Conservation (phyloP, 257 asterid genomes). For the Marsdenia floribunda region DNA sequence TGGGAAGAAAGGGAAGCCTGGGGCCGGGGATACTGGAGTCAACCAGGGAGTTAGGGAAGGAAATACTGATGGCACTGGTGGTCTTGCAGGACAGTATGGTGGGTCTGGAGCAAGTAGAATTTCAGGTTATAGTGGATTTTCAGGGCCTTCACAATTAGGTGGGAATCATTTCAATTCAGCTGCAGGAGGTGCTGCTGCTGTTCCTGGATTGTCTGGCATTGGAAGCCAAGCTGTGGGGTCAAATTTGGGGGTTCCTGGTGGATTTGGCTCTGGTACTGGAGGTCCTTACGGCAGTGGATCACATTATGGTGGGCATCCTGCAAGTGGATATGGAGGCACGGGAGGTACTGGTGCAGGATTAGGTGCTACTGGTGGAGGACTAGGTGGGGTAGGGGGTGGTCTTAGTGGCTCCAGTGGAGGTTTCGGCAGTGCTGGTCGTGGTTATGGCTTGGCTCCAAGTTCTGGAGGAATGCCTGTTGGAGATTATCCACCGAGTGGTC, state of each 20-base stretch:
- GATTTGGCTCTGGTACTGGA: constrained; percentile 39
- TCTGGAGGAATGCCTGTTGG: constrained; percentile 52
- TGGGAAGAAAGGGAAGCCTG: constrained; percentile 63
- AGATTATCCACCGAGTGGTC: constrained; percentile 43
- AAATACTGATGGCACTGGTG: constrained; percentile 48
- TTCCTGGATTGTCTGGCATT: constrained; percentile 24
- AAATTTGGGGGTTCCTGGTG: constrained; percentile 42
- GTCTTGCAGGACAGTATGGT: constrained; percentile 42
- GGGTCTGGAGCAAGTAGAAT: constrained; percentile 37
- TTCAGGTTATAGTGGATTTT: constrained; percentile 40
- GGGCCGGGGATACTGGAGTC: constrained; percentile 35
- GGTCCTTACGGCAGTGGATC: constrained; percentile 51
- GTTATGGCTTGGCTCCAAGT: constrained; percentile 54
- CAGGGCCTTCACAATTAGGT: constrained; percentile 32
- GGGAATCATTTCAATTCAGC: constrained; percentile 19
- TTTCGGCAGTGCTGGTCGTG: constrained; percentile 39
- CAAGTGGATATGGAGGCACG: constrained; percentile 45
- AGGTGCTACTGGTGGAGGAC: constrained; percentile 18
- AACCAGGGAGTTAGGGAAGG: constrained; percentile 37
- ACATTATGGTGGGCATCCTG: constrained; percentile 45
- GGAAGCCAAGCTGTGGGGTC: constrained; percentile 45
- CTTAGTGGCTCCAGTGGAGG: constrained; percentile 24
- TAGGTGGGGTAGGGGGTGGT: constrained; percentile 26
- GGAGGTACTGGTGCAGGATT: constrained; percentile 21
- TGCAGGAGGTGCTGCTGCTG: constrained; percentile 19